phyloP scores from a whole-genome alignment of 495 filamentous ascomycete genomes.

The Neurospora tetrasperma region DNA sequence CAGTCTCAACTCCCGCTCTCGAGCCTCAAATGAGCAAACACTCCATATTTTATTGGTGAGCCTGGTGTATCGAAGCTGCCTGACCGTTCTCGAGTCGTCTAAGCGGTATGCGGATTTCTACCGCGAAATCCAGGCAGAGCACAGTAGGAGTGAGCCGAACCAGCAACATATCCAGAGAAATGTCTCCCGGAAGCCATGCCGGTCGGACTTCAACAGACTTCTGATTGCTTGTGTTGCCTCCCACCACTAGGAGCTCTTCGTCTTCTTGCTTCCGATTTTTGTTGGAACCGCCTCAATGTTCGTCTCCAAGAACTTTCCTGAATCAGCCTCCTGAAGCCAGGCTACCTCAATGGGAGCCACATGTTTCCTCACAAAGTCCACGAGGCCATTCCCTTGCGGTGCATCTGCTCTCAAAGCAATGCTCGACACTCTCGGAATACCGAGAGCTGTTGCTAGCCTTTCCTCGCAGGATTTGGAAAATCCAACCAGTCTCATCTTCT shows the following conservation, averaged over 20 bases:
- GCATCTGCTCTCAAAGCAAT: slow-evolving; percentile 43
- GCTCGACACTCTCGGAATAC: slow-evolving; percentile 47
- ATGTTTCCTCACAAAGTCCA: slow-evolving; percentile 39
- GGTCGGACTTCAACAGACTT: background rate
- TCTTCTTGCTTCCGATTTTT: slow-evolving; percentile 29
- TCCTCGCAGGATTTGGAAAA: slow-evolving; percentile 44
- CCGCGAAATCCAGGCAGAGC: background rate
- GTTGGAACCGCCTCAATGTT: slow-evolving; percentile 29
- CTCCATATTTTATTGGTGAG: background rate
- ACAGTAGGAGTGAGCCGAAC: background rate
- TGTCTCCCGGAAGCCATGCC: background rate
- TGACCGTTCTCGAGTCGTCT: background rate
- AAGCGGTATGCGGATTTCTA: background rate
- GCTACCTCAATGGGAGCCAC: slow-evolving; percentile 28
- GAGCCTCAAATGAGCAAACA: background rate
- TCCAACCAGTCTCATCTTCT: slow-evolving; percentile 42
- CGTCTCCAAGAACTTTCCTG: slow-evolving; percentile 16
- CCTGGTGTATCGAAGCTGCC: background rate
- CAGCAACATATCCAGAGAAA: background rate
- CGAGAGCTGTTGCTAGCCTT: slow-evolving; percentile 38
- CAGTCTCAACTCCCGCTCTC: background rate
- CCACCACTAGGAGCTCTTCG: slow-evolving; percentile 6
- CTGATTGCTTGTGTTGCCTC: background rate
- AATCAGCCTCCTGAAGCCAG: slow-evolving; percentile 19
- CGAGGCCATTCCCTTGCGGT: slow-evolving; percentile 36